Base-by-base conservation (phyloP, 1,284 basidiomycete species). In the Sporisorium graminicola region DNA sequence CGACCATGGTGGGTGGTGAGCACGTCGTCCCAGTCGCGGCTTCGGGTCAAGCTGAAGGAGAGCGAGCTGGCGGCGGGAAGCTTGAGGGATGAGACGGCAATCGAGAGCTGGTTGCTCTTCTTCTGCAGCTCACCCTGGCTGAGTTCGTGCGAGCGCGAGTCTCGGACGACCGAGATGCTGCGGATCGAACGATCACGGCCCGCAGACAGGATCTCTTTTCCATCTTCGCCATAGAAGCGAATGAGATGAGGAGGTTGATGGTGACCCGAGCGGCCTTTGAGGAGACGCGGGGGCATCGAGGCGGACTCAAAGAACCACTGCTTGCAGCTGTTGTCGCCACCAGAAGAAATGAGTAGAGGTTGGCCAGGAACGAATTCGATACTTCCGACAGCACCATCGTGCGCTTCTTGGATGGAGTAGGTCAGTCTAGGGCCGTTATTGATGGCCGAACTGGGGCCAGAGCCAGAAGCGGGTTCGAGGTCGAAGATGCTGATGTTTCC, bases 21-120 rank as follows among this genome's bases (percentile, higher is more conserved):
- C 46, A 99, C 92, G 81, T 99, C 94, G 82, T 98, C 96, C 97
- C 97, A 99, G 78, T 99, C 95, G 84, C 95, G 95, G 20, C 93
- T 89, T 24, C 95, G 90, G 5, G 91, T 90, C 2, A 90, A 89
- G 5, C 94, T 94, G 86, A 91, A 92, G 0, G 94, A 91, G 12
- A 98, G 87, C 9, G 92, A 89, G 6, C 90, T 91, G 44, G 95
- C 89, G 0, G 93, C 88, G 13, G 93, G 91, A n/a, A 81, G 66
- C 64, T 84, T 84, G 59, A 85, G 74, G 35, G 77, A 77, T n/a
- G 91, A 89, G 1, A 94, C 87, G 0, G 93, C 91, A 31, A 94
- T 91, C 9, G 93, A 93, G 3, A 95, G 88, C 2, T 90, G 90
- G 0, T 91, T 90, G 1, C 95, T 92, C 86, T 94, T 95, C 86